Evolutionary conservation across 345 rosid genomes (phyloP).

Genomic region (Erysimum cheiranthoides): DNA sequence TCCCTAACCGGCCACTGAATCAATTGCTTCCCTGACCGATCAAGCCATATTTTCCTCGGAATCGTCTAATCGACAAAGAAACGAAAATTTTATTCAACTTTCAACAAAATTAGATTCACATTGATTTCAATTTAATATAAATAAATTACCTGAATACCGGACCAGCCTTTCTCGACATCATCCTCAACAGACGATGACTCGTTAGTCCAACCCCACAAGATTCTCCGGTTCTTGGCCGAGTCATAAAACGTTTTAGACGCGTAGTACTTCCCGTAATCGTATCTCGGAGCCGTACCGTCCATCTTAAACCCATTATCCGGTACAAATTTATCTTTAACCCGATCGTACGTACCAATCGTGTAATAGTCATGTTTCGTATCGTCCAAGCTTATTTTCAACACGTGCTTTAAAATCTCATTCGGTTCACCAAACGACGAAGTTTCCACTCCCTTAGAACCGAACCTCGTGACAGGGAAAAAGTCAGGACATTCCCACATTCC

Average conservation of each 20-base stretch:
- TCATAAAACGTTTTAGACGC: conserved; percentile 85
- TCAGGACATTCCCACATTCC: conserved; percentile 97
- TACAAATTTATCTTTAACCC: conserved; percentile 47
- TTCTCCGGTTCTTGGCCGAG: conserved; percentile 51
- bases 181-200: conserved; percentile 53
- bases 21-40: conserved; percentile 61
- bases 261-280: conserved; percentile 81
- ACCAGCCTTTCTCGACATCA: conserved; percentile 69
- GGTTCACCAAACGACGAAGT: conserved; percentile 44
- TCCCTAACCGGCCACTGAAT: conserved; percentile 78
- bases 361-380: conserved; percentile 59
- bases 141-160: conserved; percentile 68
- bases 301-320: conserved; percentile 58
- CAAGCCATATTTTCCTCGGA: conserved; percentile 66
- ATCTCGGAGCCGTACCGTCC: conserved; percentile 53
- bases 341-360: conserved; percentile 54
- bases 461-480: conserved; percentile 59
- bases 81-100: neutral
- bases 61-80: conserved; percentile 51
- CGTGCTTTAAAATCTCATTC: conserved; percentile 57
- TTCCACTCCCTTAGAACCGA: conserved; percentile 44
- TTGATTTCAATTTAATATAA: neutral
- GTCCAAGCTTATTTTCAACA: conserved; percentile 64
- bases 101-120: neutral
- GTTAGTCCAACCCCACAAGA: conserved; percentile 77